phyloP scores from a whole-genome alignment of 257 asterid genomes.

The Jasminum sambac region DNA sequence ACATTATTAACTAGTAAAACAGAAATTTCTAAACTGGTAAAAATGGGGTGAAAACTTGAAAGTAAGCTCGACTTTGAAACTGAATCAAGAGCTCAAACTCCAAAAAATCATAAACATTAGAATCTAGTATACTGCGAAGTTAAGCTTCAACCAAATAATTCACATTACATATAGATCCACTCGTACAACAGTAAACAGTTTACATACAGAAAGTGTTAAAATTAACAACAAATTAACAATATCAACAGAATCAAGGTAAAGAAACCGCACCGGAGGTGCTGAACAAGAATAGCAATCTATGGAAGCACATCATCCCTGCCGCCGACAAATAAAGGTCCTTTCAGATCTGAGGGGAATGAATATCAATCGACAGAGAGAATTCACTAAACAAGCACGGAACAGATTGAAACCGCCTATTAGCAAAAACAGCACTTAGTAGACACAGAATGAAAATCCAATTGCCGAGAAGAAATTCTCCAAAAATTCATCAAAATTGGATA shows the following conservation, averaged over 20 bases:
- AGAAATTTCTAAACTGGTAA: not conserved
- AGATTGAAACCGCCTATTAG: conserved; percentile 22
- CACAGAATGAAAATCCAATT: conserved; percentile 27
- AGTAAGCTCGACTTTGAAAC: not conserved
- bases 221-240: not conserved
- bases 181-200: not conserved
- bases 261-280: conserved; percentile 42
- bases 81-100: not conserved
- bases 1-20: not conserved
- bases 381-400: conserved; percentile 15
- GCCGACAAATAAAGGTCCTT: conserved; percentile 37
- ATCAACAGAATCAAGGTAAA: not conserved
- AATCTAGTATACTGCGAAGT: not conserved
- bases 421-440: conserved; percentile 28
- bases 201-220: not conserved
- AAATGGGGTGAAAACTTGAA: not conserved
- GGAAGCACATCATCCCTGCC: conserved; percentile 40
- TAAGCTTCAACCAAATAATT: conserved; percentile 4
- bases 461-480: conserved; percentile 24
- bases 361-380: conserved; percentile 27
- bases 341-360: conserved; percentile 45
- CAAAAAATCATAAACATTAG: conserved; percentile 7
- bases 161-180: conserved; percentile 1
- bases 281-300: conserved; percentile 27
- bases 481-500: conserved; percentile 20